Evolutionary conservation across 768 basidiomycete genomes (phyloP).

Genomic region (Dioszegia hungarica): DNA sequence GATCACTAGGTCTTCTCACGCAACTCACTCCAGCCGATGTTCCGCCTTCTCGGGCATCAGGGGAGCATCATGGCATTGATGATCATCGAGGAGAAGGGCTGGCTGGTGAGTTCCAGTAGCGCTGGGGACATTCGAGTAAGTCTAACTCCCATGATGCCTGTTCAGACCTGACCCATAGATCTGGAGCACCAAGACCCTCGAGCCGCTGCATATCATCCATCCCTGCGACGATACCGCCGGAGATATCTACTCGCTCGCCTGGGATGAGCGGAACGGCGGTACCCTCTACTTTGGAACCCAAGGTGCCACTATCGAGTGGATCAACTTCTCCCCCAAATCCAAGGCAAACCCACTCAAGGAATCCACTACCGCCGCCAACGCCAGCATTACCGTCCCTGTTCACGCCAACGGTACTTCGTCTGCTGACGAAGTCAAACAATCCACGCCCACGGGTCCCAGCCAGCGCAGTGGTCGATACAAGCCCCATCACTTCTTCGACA

Average conservation of each 20-base stretch:
- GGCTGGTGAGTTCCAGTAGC: constrained; percentile 87
- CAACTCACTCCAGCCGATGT: constrained; percentile 62
- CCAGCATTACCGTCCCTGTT: constrained; percentile 24
- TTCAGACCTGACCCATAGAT: constrained; percentile 54
- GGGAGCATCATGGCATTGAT: constrained; percentile 78
- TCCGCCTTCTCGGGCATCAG: constrained; percentile 71
- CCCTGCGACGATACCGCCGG: constrained; percentile 80
- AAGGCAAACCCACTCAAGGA: constrained; percentile 19
- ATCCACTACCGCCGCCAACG: constrained; percentile 14
- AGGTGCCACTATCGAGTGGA: constrained; percentile 90
- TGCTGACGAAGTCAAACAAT: not conserved
- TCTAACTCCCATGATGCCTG: constrained; percentile 8
- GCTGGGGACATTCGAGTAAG: constrained; percentile 81
- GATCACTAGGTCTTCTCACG: constrained; percentile 75
- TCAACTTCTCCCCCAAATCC: constrained; percentile 54
- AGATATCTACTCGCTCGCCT: constrained; percentile 79
- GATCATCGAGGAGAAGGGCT: constrained; percentile 66
- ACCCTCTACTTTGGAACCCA: constrained; percentile 85
- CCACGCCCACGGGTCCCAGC: constrained; percentile 5
- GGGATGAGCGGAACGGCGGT: constrained; percentile 60
- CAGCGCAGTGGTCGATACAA: constrained; percentile 40
- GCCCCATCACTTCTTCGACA: constrained; percentile 85
- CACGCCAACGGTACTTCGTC: not conserved
- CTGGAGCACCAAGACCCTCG: constrained; percentile 70
- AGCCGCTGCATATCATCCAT: constrained; percentile 65